Evolutionary conservation across 805 yeast species (phyloP).

Genomic region (Myxozyma neglecta): DNA sequence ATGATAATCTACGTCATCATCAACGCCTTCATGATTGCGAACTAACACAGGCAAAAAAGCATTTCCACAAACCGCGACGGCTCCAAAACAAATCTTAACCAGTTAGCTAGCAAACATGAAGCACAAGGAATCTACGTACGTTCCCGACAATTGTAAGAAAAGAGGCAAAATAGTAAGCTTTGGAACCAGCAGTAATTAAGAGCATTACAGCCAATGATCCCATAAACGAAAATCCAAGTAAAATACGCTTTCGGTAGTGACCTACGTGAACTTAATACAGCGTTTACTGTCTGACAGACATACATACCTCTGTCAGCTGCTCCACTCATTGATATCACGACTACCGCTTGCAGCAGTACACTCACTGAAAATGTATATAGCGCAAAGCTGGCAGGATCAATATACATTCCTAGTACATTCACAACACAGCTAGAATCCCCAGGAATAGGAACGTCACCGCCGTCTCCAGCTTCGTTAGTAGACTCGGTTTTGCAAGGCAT

Average conservation of each 20-base stretch:
- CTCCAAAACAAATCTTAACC: slow-evolving; percentile 59
- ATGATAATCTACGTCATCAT: background rate
- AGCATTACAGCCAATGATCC: slow-evolving; percentile 59
- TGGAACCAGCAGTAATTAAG: slow-evolving; percentile 45
- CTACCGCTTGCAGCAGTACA: slow-evolving; percentile 69
- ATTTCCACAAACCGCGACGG: slow-evolving; percentile 77
- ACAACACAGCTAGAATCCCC: slow-evolving; percentile 48
- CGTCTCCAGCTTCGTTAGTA: slow-evolving; percentile 12
- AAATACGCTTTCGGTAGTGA: slow-evolving; percentile 55
- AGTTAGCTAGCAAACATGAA: background rate
- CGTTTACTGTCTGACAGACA: background rate
- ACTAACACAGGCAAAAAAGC: slow-evolving; percentile 67
- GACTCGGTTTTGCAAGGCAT: slow-evolving; percentile 50
- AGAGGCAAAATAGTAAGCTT: slow-evolving; percentile 54
- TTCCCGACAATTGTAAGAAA: slow-evolving; percentile 62
- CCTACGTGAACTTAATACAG: slow-evolving; percentile 34
- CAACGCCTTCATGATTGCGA: slow-evolving; percentile 42
- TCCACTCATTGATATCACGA: slow-evolving; percentile 73
- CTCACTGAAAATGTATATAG: slow-evolving; percentile 69
- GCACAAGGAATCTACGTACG: slow-evolving; percentile 25
- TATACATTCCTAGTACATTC: slow-evolving; percentile 47
- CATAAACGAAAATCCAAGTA: slow-evolving; percentile 56
- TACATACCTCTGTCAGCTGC: slow-evolving; percentile 55
- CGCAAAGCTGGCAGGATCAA: slow-evolving; percentile 74
- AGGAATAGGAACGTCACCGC: slow-evolving; percentile 39